Evolutionary conservation across 2,329 filamentous ascomycete genomes (phyloP).

Genomic region (Fusarium setosum): DNA sequence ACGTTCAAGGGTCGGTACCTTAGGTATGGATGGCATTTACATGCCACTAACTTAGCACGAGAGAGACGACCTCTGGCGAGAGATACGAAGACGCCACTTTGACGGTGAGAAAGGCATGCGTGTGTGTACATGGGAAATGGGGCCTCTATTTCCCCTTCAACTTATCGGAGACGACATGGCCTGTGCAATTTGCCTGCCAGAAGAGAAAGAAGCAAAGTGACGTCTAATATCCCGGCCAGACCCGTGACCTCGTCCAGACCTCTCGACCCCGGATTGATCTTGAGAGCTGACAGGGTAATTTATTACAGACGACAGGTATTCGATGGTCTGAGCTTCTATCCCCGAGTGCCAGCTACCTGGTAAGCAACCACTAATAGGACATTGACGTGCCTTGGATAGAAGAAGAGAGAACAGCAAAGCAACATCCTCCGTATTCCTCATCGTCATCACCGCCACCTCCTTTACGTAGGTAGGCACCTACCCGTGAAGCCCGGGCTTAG

Average conservation of each 20-base stretch:
- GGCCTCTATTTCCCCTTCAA: not conserved
- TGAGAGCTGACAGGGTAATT: not conserved
- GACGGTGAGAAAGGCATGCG: constrained; percentile 29
- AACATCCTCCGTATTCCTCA: not conserved
- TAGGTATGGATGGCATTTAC: not conserved
- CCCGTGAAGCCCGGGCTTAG: constrained; percentile 1
- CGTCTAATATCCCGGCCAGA: not conserved
- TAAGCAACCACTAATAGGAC: not conserved
- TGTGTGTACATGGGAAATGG: not conserved
- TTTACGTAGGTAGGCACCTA: not conserved
- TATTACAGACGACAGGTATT: not conserved
- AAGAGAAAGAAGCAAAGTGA: constrained; percentile 22
- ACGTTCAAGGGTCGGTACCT: not conserved
- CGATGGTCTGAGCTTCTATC: too few species aligned
- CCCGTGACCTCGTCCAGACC: not conserved
- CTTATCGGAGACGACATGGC: constrained; percentile 6
- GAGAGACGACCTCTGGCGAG: constrained; percentile 9
- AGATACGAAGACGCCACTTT: constrained; percentile 26
- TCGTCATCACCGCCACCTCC: constrained; percentile 8
- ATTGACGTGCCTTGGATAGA: not conserved
- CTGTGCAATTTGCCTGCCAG: constrained; percentile 15
- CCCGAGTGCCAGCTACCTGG: too few species aligned
- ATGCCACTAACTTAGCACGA: not conserved
- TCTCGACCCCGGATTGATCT: not conserved
- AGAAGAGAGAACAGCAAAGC: constrained; percentile 4